Evolutionary conservation across 768 basidiomycete species (phyloP).

Genomic region (Trametes gibbosa): DNA sequence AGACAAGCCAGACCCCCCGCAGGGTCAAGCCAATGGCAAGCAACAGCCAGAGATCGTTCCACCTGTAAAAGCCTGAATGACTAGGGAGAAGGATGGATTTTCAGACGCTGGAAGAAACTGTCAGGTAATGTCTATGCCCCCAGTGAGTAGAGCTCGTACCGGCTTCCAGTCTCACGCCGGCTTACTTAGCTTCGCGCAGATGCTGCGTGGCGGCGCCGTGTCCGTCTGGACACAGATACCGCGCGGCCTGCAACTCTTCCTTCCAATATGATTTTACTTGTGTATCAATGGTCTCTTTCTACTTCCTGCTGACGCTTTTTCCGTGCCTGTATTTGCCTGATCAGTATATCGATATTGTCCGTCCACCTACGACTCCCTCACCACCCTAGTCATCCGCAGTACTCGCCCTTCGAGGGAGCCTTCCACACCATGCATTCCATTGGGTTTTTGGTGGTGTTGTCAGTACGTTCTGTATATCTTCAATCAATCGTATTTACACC

Average conservation of each 20-base stretch:
- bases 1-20: slow-evolving; percentile 8
- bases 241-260: neutral
- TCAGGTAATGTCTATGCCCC: neutral
- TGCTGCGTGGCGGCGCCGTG: too few relatives aligned
- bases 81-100: neutral
- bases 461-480: slow-evolving; percentile 5
- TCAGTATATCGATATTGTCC: slow-evolving; percentile 9
- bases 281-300: neutral
- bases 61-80: neutral
- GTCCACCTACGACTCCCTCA: slow-evolving; percentile 1
- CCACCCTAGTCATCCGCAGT: slow-evolving; percentile 1
- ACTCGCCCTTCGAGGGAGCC: neutral
- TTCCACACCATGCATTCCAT: slow-evolving; percentile 3
- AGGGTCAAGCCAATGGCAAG: neutral
- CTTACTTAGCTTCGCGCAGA: too few relatives aligned
- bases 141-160: neutral
- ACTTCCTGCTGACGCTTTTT: slow-evolving; percentile 3
- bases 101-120: neutral
- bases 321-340: slow-evolving; percentile 2
- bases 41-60: slow-evolving; percentile 13
- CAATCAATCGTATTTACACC: slow-evolving; percentile 3
- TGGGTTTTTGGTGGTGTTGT: slow-evolving; percentile 9
- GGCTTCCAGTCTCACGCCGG: too few relatives aligned
- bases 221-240: neutral
- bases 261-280: neutral